Base-by-base conservation (phyloP, 2,329 filamentous ascomycete species). In the Hypoxylon sp. region DNA sequence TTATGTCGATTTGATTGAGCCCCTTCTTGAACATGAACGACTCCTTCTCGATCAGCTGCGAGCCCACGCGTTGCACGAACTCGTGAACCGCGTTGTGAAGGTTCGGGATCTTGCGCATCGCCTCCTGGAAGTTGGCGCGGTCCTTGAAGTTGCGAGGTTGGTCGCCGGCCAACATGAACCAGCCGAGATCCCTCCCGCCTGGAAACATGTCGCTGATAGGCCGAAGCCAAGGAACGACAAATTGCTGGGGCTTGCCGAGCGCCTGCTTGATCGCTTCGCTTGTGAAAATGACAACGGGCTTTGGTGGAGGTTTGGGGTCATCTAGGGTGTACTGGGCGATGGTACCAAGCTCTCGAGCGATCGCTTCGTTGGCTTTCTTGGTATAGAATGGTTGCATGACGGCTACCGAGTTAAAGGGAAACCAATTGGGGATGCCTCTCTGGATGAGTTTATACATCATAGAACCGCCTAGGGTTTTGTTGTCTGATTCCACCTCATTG, bases 321-420 rank as follows among this genome's bases (percentile, higher is more conserved):
- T 70, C 68, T 0, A 66, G 42, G 0, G 67, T 68, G 59, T 63
- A 73, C 40, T 71, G 67, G 17, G 63, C 60, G 8, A 71, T 40
- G 4, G 70, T 75, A 2, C 71, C 71, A 2, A 75, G 60, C 44
- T 74, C 66, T 17, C 67, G 66, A 2, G 73, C 72, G 35, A 75
- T 75, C 3, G 56, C 59, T 26, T 65, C 61, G 46, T 76, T 76
- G 26, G 69, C 69, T 29, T 71, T 68, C 57, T 70, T 73, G 3
- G 74, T 75, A 60, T 75, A 77, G 63, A 78, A 71, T 21, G 75
- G 75, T 47, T 77, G 75, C 71, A 77, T 75, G 26, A 77, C 64
- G 19, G 70, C 67, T 4, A 76, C 56, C 0, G 74, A 76, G 65
- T 78, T 74, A 51, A 60, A 63, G 4, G 66, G 65, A 64, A 77